Evolutionary conservation across 1,139 yeast genomes (phyloP), one percentile per base, ranked within the genome.

Genomic region (Pneumocystis canis): DNA sequence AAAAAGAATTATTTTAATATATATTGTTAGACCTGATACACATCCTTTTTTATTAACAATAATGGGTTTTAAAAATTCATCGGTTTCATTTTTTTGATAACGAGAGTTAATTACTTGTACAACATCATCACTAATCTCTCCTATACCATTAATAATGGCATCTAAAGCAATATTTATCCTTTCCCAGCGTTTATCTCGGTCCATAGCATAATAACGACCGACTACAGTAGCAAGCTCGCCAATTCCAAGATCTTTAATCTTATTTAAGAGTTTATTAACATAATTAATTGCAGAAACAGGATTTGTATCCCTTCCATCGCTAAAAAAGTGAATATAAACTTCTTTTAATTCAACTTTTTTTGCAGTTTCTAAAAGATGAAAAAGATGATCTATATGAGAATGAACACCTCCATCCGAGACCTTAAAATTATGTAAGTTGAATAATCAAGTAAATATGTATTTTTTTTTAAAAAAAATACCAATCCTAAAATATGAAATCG

Each of bases 131-230:
- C 64, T 63, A 56, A 60, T 61, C 57, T 57, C 66, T 39, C 47
- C 56, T 60, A 58, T 60, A 39, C 66, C 65, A 25, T 47, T n/a
- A 28, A 63, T 39, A 33, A 66, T 58, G 18, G 64, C 66, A 62
- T 66, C 65, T 63, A 66, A 32, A 16, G 68, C 68, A 14, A 59
- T 58, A 61, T 65, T 66, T 40, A 66, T 68, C 11, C 68, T 68
- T 14, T 66, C 68, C 68, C 68, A 66, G 40, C 68, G 64, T 58
- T 66, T 66, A 58, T 66, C 68, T n/a, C 68, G 68, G 61, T 66
- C 68, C 68, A 66, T 66, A 40, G 68, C 68, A 54, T 66, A 66
- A 63, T 66, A 66, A 11, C 68, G 63, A 37, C 68, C 68, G 25
- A 66, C 67, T 33, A 66, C 65, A 7, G 68, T 66, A 32, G 68